Evolutionary conservation across 2,329 filamentous ascomycete genomes (phyloP), one percentile per base, ranked within the genome.

Genomic region (Grosmannia penicillata): DNA sequence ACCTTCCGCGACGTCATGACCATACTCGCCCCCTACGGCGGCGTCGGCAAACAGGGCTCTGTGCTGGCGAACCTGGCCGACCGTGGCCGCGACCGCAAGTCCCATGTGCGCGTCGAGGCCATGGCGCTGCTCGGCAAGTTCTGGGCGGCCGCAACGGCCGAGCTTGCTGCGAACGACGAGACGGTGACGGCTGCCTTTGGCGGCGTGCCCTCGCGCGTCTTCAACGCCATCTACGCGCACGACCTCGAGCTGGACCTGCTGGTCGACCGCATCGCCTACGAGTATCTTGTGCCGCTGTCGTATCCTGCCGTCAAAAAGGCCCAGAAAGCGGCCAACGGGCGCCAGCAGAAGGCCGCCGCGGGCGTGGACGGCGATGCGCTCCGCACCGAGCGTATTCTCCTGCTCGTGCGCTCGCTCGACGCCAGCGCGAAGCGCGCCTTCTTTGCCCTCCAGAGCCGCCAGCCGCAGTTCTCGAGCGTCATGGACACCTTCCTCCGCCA

Each of bases 111-210:
- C 41, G 76, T 82, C 28, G 84, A 89, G 49, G 87, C 85, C 19
- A 93, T 94, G 73, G 79, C 77, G 36, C 67, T 93, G 8, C 64
- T 96, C 2, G 83, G 75, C 10, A 83, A 78, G 44, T 77, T 96
- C 22, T 98, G 91, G 91, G 87, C 84, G n/a, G 87, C 93, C 15
- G 89, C 84, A 11, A 75, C 79, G 15, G 83, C 85, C 15, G 87
- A 94, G 50, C 82, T 98, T 49, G 77, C 83, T 19, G 75, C 80
- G 37, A 84, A 83, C 13, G 81, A 89, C 49, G 84, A 94, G 48
- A 65, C 70, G 15, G 79, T 93, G 17, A 72, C 70, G 11, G 64
- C 74, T 9, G 71, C 89, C n/a, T 64, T 98, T 11, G 80, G 78
- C 7, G 78, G 78, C 19, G 85, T 93, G 28, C 89, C 91, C 3